Evolutionary conservation across 2,329 filamentous ascomycete species (phyloP).

Genomic region (Onygenales sp.): DNA sequence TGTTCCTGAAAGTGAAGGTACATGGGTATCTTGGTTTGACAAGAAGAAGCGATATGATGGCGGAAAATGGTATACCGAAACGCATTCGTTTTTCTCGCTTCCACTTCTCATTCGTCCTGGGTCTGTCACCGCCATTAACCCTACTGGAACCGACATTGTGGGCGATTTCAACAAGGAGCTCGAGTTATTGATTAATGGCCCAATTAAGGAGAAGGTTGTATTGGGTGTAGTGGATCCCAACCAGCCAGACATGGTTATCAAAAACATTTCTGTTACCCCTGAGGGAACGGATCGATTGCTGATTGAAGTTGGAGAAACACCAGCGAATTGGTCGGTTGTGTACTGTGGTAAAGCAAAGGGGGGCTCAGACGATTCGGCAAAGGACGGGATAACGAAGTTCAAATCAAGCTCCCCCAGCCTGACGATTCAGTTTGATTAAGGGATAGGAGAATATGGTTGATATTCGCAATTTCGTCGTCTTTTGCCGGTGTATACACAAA

Average conservation of each 20-base stretch:
- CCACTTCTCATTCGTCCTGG: slow-evolving; percentile 51
- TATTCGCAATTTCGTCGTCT: too few relatives aligned
- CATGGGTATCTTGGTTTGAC: slow-evolving; percentile 39
- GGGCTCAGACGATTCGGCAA: background rate
- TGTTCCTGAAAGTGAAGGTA: slow-evolving; percentile 39
- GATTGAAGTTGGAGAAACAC: background rate
- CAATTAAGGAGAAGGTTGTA: background rate
- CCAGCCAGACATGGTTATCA: background rate
- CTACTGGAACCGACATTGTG: slow-evolving; percentile 17
- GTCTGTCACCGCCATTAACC: slow-evolving; percentile 30
- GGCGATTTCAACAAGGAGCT: slow-evolving; percentile 21
- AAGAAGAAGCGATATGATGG: slow-evolving; percentile 29
- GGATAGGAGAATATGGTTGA: background rate
- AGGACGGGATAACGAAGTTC: background rate
- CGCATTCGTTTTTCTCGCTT: slow-evolving; percentile 48
- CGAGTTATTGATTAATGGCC: slow-evolving; percentile 23
- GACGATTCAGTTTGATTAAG: background rate
- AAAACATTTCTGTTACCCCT: background rate
- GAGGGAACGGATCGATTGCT: background rate
- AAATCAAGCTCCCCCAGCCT: background rate
- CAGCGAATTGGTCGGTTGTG: background rate
- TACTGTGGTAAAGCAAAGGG: background rate
- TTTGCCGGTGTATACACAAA: too few relatives aligned
- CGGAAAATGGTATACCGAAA: slow-evolving; percentile 50
- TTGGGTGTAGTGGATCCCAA: background rate